Evolutionary conservation across 2,329 filamentous ascomycete genomes (phyloP).

Genomic region (Penicillium sumatraense): DNA sequence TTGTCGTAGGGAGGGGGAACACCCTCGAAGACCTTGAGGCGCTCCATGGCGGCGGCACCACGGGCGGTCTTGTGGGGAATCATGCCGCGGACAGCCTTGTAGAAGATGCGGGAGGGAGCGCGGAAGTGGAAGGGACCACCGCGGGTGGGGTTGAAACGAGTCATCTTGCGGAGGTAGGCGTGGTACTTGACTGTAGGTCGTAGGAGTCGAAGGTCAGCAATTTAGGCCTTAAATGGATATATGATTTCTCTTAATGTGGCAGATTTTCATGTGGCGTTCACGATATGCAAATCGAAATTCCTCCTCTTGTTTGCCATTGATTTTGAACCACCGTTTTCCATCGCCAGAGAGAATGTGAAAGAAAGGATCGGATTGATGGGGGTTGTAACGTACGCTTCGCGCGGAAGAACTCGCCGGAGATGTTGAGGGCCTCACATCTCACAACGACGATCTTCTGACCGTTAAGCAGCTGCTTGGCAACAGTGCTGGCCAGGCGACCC

Average conservation of each 20-base stretch:
- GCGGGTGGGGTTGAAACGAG: slow-evolving; percentile 98
- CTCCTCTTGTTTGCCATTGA: slow-evolving; percentile 12
- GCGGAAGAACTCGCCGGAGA: slow-evolving; percentile 99
- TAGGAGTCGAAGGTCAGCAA: slow-evolving; percentile 53
- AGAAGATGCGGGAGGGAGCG: slow-evolving; percentile 98
- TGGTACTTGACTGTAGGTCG: slow-evolving; percentile 92
- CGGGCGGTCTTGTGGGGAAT: slow-evolving; percentile 99
- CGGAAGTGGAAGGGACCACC: slow-evolving; percentile 99
- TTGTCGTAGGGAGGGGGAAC: slow-evolving; percentile 98
- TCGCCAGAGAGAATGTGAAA: slow-evolving; percentile 18
- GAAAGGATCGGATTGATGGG: slow-evolving; percentile 18
- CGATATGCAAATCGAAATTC: neutral
- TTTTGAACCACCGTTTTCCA: slow-evolving; percentile 1
- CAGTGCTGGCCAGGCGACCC: slow-evolving; percentile 95
- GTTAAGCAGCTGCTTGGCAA: slow-evolving; percentile 98
- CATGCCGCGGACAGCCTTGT: slow-evolving; percentile 99
- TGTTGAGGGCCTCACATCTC: slow-evolving; percentile 98
- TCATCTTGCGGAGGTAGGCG: slow-evolving; percentile 99
- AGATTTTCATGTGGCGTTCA: neutral
- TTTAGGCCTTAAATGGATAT: slow-evolving; percentile 5
- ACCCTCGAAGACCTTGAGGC: slow-evolving; percentile 99
- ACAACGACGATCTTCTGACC: slow-evolving; percentile 99
- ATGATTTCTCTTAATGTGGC: neutral
- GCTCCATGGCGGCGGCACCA: slow-evolving; percentile 93
- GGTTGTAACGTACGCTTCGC: slow-evolving; percentile 86